A percentile compares a stretch with the other conserved stretches of the same genome.
These are phyloP conservation scores for Colletotrichum sublineola DNA, from an alignment of 2,329 filamentous ascomycete species.

Conservation along the genomic window DNA sequence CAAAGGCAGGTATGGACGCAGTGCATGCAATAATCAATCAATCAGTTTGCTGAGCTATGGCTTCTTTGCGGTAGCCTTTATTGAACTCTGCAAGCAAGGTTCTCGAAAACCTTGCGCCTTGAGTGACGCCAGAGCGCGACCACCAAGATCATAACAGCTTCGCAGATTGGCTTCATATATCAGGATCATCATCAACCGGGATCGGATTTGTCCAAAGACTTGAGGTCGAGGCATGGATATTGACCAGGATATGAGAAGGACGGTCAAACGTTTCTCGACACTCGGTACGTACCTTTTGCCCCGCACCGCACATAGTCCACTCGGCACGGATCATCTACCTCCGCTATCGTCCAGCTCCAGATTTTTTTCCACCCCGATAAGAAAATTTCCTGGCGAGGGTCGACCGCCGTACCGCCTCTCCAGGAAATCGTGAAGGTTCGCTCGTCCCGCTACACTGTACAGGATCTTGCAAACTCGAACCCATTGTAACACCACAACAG, in stretches of 20 bases:
- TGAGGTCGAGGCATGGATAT: not conserved
- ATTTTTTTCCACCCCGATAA: conserved; percentile 36
- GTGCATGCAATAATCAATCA: no score
- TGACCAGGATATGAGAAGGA: not conserved
- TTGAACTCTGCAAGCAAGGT: no score
- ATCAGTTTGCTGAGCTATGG: no score
- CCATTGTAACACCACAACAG: conserved; percentile 36
- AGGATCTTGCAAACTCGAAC: not conserved
- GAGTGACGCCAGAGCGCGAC: no score
- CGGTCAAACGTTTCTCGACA: not conserved
- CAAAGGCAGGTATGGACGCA: no score
- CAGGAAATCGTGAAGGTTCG: conserved; percentile 2
- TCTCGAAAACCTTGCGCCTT: no score
- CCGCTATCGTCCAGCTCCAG: conserved; percentile 36
- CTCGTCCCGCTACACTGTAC: not conserved
- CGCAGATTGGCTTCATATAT: accelerated
- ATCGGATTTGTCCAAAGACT: not conserved
- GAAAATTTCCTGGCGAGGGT: conserved; percentile 38
- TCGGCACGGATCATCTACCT: conserved; percentile 26
- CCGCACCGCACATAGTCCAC: not conserved
- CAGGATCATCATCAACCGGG: not conserved
- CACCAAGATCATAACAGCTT: not conserved
- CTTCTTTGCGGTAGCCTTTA: no score
- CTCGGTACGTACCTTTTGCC: conserved; percentile 13
- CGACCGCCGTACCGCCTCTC: not conserved